Conservation (phyloP, 164 flowering plant species). For the Hamamelis virginiana region DNA sequence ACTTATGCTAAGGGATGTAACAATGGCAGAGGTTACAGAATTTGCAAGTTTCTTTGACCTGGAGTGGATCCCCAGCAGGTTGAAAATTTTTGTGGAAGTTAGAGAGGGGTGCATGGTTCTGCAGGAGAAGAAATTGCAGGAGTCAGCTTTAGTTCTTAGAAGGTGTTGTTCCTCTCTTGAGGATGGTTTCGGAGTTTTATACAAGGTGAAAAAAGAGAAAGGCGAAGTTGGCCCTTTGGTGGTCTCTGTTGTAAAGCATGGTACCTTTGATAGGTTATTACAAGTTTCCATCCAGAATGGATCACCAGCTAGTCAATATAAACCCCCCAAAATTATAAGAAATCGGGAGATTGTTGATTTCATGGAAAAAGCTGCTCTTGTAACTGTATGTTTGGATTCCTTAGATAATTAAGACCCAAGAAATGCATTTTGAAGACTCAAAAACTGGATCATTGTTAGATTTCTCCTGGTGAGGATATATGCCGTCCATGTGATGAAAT, state of each 20-base stretch:
- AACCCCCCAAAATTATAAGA: conserved; percentile 44
- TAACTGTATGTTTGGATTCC: conserved; percentile 16
- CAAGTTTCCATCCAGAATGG: conserved; percentile 34
- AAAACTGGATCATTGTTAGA: too few species aligned
- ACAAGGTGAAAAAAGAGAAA: conserved; percentile 29
- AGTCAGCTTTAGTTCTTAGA: conserved; percentile 19
- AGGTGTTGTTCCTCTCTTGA: conserved; percentile 33
- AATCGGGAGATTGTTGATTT: conserved; percentile 26
- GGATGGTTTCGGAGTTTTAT: conserved; percentile 31
- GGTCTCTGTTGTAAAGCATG: conserved; percentile 34
- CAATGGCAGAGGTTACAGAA: conserved; percentile 28
- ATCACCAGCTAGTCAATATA: conserved; percentile 43
- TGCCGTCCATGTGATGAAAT: too few species aligned
- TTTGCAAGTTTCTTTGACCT: conserved; percentile 31
- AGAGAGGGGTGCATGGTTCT: conserved; percentile 13
- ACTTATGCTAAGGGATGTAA: conserved; percentile 7
- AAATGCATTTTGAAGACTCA: too few species aligned
- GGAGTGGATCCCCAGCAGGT: conserved; percentile 25
- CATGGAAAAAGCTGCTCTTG: conserved; percentile 25
- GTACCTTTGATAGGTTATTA: conserved; percentile 31
- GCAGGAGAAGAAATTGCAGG: conserved; percentile 16
- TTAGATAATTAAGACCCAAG: not conserved
- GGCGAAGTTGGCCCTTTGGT: conserved; percentile 32
- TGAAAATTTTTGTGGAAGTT: conserved; percentile 38
- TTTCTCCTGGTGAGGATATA: too few species aligned